Evolutionary conservation across 345 rosid genomes (phyloP).

Genomic region (Gossypium thurberi): DNA sequence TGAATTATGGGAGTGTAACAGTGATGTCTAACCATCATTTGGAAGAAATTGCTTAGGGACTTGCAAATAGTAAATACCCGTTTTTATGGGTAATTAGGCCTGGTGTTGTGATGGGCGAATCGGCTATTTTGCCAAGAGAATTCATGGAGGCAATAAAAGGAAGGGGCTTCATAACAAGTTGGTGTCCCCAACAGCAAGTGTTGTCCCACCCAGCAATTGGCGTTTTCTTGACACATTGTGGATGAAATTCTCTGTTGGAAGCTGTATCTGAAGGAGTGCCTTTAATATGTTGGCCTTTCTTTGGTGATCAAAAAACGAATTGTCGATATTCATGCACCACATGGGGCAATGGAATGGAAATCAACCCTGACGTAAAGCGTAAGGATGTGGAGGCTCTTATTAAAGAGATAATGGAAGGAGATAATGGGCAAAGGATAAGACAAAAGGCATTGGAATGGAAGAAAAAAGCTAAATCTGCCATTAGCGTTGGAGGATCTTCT

Average conservation of each 20-base stretch:
- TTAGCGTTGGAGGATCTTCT: no score
- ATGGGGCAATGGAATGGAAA: conserved; percentile 22
- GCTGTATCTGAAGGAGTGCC: background rate
- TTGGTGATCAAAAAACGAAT: conserved; percentile 19
- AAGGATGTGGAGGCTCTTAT: background rate
- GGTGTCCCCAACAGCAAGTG: conserved; percentile 27
- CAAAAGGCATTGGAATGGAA: no score
- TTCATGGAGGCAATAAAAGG: no score
- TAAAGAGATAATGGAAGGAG: background rate
- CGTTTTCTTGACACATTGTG: conserved; percentile 17
- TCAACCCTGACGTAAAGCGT: conserved; percentile 12
- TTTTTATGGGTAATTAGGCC: no score
- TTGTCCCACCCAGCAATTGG: conserved; percentile 25
- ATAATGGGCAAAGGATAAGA: no score
- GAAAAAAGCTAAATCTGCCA: no score
- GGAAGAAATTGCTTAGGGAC: no score
- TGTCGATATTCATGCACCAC: conserved; percentile 16
- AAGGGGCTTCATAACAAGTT: background rate
- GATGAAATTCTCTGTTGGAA: conserved; percentile 32
- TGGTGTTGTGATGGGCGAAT: no score
- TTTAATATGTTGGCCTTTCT: background rate
- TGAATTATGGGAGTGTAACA: no score
- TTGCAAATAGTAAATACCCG: no score
- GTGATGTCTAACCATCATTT: no score
- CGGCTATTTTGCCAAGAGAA: no score